A percentile compares a stretch with the other conserved stretches of the same genome.
phyloP scores from a whole-genome alignment of 2,329 filamentous ascomycete genomes.

The Arthrocladium fulminans region DNA sequence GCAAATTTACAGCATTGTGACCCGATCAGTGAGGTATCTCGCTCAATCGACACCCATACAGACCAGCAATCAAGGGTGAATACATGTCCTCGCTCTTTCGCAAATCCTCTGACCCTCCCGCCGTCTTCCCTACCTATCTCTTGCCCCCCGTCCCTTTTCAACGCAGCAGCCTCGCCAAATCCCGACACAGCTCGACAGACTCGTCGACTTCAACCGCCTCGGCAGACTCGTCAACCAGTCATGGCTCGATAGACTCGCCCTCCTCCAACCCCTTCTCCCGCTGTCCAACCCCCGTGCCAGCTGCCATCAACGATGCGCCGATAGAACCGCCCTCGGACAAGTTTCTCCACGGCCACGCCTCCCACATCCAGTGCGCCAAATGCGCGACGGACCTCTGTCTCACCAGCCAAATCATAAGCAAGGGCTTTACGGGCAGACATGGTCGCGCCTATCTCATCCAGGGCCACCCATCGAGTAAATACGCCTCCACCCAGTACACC shows the following conservation, averaged over 20 bases:
- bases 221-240: background rate
- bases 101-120: conserved; percentile 23
- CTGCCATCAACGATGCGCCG: conserved; percentile 12
- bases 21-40: background rate
- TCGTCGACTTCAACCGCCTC: conserved; percentile 29
- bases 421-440: conserved; percentile 57
- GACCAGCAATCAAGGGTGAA: background rate
- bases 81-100: conserved; percentile 19
- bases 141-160: conserved; percentile 42
- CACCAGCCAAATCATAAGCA: conserved; percentile 52
- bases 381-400: conserved; percentile 53
- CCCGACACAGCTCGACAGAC: conserved; percentile 33
- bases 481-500: background rate
- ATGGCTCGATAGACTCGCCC: conserved; percentile 20
- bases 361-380: conserved; percentile 50
- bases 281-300: conserved; percentile 14
- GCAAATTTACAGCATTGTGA: background rate
- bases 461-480: conserved; percentile 11
- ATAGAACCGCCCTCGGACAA: conserved; percentile 22
- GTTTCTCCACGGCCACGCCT: conserved; percentile 41
- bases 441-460: conserved; percentile 55
- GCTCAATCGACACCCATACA: background rate
- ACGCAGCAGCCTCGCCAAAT: conserved; percentile 14
- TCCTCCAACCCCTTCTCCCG: conserved; percentile 21
- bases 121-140: conserved; percentile 44